A percentile compares a stretch with the other conserved stretches of the same genome.
These are phyloP conservation scores for Ganoderma lucidum DNA, from an alignment of 1,284 basidiomycete species.

Conservation along the genomic window DNA sequence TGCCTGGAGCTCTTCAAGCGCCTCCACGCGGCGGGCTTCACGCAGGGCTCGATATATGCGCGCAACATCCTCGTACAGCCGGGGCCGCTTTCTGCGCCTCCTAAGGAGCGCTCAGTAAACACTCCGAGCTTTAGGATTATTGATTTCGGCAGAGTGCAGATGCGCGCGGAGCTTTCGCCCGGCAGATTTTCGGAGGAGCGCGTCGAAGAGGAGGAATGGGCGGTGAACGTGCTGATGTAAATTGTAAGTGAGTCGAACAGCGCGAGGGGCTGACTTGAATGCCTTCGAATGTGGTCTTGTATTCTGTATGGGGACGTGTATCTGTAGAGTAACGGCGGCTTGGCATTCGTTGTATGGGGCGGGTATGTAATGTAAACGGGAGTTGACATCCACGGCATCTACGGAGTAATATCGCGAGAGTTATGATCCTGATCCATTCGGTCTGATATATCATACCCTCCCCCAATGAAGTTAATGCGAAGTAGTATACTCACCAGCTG, in stretches of 20 bases:
- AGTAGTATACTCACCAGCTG: no score
- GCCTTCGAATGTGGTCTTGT: no score
- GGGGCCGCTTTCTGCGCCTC: conserved; percentile 49
- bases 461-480: no score
- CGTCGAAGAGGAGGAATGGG: neutral
- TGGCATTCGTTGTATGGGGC: no score
- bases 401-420: no score
- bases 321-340: no score
- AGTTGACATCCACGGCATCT: no score
- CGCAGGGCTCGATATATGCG: conserved; percentile 48
- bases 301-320: no score
- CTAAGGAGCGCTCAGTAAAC: conserved; percentile 29
- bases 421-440: no score
- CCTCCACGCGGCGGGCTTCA: conserved; percentile 49
- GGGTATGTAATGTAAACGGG: no score
- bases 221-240: neutral
- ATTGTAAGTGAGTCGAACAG: neutral
- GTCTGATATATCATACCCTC: no score
- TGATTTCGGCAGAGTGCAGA: conserved; percentile 52
- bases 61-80: conserved; percentile 56
- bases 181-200: neutral
- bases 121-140: conserved; percentile 55
- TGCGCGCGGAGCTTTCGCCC: neutral
- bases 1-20: conserved; percentile 49
- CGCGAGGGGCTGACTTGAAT: no score